Evolutionary conservation across 768 basidiomycete species (phyloP), one percentile per base, ranked within the genome.

Genomic region (Ramaria sp.): DNA sequence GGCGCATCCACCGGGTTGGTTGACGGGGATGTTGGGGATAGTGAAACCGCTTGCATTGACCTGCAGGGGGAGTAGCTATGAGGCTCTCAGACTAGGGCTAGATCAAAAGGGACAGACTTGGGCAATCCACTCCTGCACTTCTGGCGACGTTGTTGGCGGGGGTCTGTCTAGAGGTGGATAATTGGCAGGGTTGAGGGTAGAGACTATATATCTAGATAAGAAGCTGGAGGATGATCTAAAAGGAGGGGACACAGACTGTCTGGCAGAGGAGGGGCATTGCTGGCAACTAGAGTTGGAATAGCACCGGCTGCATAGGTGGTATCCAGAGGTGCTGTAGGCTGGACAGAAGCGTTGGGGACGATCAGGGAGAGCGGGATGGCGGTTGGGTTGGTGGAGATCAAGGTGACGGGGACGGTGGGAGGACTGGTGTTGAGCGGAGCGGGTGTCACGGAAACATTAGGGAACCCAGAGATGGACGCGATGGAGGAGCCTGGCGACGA

Each of bases 71-170:
- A 5, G 34, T 20, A 22, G 24, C 24, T 7, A 32, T 28, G 28
- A 45, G 22, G 18, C 7, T 1, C n/a, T 13, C 22, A 15, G 42
- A 9, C 5, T 7, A 9, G n/a, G 6, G 13, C 32, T 34, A n/a
- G 4, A 20, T 24, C 10, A n/a, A 43, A 28, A 37, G 27, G 41
- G 24, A 34, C 44, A 24, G 5, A 54, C 63, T 52, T 66, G 57
- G 28, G 47, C 36, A n/a, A 83, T 80, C 88, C 88, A 90, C 62
- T 78, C 73, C 59, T 77, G 69, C 8, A 89, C 85, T 58, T 82
- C 67, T 18, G 78, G 71, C 5, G 79, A 78, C 66, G 84, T 77
- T 3, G 70, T 73, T 5, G 81, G 75, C 28, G 86, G 85, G 1
- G 71, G 62, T 25, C 62, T 66, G 67, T 89, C 88, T n/a, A 87